A percentile compares a stretch with the other conserved stretches of the same genome.
Evolutionary conservation across 2,329 filamentous ascomycete genomes (phyloP).

Genomic region (Trichoderma guizhouense): DNA sequence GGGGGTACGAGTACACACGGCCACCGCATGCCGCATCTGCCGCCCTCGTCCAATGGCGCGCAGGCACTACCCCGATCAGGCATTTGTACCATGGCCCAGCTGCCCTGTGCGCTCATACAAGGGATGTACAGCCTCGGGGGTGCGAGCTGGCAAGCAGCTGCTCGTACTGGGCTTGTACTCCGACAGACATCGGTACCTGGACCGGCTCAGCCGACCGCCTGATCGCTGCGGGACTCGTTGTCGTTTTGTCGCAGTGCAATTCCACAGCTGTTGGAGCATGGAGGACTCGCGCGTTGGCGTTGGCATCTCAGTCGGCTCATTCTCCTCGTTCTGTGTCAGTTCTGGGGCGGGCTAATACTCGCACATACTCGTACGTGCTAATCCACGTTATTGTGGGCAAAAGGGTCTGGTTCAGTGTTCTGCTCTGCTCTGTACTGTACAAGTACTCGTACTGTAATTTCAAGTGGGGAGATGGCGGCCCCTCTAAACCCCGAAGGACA

Average conservation of each 20-base stretch:
- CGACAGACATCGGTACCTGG: background rate
- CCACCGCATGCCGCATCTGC: background rate
- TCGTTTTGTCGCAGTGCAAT: background rate
- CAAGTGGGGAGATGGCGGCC: background rate
- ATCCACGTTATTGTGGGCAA: background rate
- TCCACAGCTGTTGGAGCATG: background rate
- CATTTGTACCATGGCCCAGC: background rate
- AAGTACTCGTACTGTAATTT: background rate
- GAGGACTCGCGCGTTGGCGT: background rate
- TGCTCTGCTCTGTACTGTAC: background rate
- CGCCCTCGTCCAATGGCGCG: background rate
- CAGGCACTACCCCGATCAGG: background rate
- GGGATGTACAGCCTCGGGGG: background rate
- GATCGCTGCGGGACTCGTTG: background rate
- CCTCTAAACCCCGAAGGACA: background rate
- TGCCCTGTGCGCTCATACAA: background rate
- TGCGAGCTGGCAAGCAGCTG: background rate
- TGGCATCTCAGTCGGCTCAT: background rate
- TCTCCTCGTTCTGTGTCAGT: background rate
- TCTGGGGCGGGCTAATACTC: background rate
- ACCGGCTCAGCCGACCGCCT: background rate
- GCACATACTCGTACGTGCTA: no score
- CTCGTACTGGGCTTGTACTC: background rate
- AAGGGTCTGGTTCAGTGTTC: background rate
- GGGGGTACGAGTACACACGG: background rate